Conservation (phyloP, 2,329 filamentous ascomycete genomes). For the Triangularia verruculosa region DNA sequence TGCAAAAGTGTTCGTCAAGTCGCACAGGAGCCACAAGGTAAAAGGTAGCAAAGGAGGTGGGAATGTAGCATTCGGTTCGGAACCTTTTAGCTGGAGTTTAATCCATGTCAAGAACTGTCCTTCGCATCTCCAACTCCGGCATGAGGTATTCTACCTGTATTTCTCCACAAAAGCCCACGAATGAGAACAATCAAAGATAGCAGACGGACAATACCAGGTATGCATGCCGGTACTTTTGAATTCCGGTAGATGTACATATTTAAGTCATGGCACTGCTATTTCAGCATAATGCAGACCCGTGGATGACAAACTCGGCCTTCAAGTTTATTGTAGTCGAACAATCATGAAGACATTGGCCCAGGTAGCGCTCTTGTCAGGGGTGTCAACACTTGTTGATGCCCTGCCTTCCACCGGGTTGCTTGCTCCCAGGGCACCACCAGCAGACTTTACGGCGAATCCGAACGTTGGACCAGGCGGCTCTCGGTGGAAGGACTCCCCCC, state of each 20-base stretch:
- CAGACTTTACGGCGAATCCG: conserved; percentile 15
- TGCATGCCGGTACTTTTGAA: not conserved
- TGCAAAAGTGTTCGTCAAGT: not conserved
- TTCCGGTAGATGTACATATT: not conserved
- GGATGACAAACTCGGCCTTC: not conserved
- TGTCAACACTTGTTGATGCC: not conserved
- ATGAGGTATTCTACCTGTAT: too few relatives aligned
- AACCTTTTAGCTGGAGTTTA: not conserved
- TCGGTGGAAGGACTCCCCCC: conserved; percentile 36
- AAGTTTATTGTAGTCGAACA: not conserved
- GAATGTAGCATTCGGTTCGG: not conserved
- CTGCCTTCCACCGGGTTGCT: not conserved
- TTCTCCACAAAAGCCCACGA: not conserved
- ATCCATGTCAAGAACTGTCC: not conserved
- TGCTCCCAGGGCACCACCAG: conserved; percentile 4
- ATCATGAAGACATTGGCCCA: not conserved
- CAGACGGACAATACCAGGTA: not conserved
- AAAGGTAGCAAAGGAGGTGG: not conserved
- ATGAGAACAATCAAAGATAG: not conserved
- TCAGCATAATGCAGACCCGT: not conserved
- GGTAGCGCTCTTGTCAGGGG: not conserved
- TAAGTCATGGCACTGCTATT: not conserved
- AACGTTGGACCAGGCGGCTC: conserved; percentile 32
- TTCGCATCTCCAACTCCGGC: not conserved
- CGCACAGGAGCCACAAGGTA: not conserved